phyloP scores from a whole-genome alignment of 139 green algal genomes.

The Chlorella vulgaris region DNA sequence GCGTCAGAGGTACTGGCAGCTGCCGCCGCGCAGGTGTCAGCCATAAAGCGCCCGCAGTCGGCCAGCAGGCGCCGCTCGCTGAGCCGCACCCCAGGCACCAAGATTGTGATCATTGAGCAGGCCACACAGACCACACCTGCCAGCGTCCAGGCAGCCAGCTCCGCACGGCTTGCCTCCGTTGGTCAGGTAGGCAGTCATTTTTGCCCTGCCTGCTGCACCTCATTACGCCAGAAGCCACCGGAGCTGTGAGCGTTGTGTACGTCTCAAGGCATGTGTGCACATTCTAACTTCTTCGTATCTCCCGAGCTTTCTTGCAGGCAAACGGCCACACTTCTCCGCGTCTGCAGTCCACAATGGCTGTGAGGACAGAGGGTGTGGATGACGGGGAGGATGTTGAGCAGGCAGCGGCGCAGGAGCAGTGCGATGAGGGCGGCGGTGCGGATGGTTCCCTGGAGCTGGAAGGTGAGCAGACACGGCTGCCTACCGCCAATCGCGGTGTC shows the following conservation, averaged over 20 bases:
- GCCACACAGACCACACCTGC: conserved; percentile 2
- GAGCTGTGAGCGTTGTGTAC: no score
- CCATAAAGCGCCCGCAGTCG: conserved; percentile 11
- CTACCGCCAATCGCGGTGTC: neutral
- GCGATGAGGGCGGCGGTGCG: neutral
- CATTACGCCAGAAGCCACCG: no score
- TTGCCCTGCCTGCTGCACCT: no score
- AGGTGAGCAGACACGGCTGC: neutral
- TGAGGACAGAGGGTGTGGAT: conserved; percentile 19
- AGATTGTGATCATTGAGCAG: conserved; percentile 33
- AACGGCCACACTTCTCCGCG: neutral
- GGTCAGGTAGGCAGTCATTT: no score
- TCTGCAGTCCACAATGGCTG: conserved; percentile 32
- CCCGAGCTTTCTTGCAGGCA: no score
- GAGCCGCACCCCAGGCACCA: conserved; percentile 37
- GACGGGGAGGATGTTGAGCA: conserved; percentile 21
- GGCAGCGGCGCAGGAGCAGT: neutral
- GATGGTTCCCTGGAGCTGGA: conserved; percentile 1
- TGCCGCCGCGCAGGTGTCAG: neutral
- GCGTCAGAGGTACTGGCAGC: neutral
- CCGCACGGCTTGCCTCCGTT: neutral
- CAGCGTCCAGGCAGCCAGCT: neutral
- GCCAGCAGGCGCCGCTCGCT: conserved; percentile 25
- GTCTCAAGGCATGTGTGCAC: no score
- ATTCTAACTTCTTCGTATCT: no score